These are phyloP conservation scores for Monosporozyma servazzii DNA, from an alignment of 805 yeast species.

Conservation along the genomic window DNA sequence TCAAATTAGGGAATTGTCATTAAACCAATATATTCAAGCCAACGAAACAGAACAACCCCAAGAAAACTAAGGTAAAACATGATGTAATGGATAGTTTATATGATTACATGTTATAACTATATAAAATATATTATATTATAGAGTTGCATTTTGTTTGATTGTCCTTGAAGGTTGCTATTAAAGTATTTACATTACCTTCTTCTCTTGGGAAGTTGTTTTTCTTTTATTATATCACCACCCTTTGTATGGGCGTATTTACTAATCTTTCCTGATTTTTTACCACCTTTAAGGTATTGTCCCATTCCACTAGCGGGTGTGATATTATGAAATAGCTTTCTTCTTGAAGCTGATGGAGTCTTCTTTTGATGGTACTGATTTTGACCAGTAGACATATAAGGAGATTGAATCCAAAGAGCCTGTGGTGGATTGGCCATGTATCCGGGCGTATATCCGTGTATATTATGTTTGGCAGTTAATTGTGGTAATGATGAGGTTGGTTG, in stretches of 20 bases:
- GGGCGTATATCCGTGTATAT: conserved; percentile 5
- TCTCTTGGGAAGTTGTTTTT: not conserved
- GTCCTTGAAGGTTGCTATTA: not conserved
- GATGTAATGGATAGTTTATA: not conserved
- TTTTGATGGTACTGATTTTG: conserved; percentile 2
- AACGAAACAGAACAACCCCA: conserved; percentile 10
- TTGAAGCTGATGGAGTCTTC: conserved; percentile 5
- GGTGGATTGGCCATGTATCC: conserved; percentile 1
- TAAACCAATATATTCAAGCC: conserved; percentile 26
- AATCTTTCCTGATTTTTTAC: conserved; percentile 3
- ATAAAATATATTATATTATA: not conserved
- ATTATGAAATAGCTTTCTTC: conserved; percentile 6
- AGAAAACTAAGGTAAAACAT: not conserved
- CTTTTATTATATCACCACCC: not conserved
- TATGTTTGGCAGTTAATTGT: conserved; percentile 1
- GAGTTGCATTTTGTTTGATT: not conserved
- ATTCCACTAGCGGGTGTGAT: conserved; percentile 1
- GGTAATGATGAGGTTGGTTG: conserved; percentile 1
- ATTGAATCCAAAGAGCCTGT: conserved; percentile 6
- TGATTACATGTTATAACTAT: not conserved
- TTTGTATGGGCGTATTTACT: not conserved
- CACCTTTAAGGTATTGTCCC: not conserved
- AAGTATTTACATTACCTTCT: not conserved
- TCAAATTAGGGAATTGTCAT: conserved; percentile 26
- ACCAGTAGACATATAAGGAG: conserved; percentile 5